Evolutionary conservation across 805 yeast species (phyloP), one percentile per base, ranked within the genome.

Genomic region (Kluyveromyces siamensis): DNA sequence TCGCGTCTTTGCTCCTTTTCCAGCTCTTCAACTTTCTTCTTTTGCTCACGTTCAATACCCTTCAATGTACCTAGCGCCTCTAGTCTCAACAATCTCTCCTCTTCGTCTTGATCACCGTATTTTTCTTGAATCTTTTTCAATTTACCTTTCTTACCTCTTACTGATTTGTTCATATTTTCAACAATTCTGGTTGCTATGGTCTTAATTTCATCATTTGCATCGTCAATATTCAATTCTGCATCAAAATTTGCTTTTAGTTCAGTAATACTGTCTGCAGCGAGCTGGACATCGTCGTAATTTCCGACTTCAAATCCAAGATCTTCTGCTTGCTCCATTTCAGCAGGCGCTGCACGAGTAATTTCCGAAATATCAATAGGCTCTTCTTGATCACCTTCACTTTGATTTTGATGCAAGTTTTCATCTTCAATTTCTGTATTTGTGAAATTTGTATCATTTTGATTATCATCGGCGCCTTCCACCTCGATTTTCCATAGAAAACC

Each of bases 71-170:
- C 98, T 40, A 91, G 68, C 1, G 84, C 86, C 50, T 84, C 80
- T 85, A 91, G 80, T 54, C 95, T 75, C 49, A 83, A 57, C 42
- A 67, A 58, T 48, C 89, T 76, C 58, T 91, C 98, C 49, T 86
- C 93, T 46, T 87, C 96, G 62, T 91, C 98, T 67, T 91, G 98
- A 51, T 84, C 89, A 2, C 82, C 87, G 60, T 91, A 91, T 60
- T 90, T 91, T 51, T 77, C 74, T 39, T 83, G 83, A 48, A 88
- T 85, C 60, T 87, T 89, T 72, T 85, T 87, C 66, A 85, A 60
- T 61, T 89, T 89, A 38, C 85, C 84, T 60, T 84, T 87, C 66
- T 85, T 88, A 44, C 98, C 97, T 58, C 97, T 79, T 7, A 83
- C 81, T 37, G 71, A 74, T 16, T 72, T 72, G 30, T 66, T 61